Conservation (phyloP, 2,329 filamentous ascomycete genomes). For the Penicillium sp. region DNA sequence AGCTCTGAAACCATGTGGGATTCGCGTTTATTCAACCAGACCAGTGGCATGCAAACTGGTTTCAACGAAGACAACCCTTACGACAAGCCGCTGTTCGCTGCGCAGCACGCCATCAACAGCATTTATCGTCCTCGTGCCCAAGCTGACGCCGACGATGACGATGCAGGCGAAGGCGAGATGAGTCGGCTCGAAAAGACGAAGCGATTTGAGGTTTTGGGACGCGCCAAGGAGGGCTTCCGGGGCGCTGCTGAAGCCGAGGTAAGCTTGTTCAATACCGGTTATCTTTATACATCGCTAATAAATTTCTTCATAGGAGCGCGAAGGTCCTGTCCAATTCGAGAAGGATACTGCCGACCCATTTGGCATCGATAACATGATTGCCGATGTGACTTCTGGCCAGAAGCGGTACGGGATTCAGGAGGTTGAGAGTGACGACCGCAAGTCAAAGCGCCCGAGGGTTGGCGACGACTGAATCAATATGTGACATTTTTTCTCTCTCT, state of each 20-base stretch:
- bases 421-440: constrained; percentile 34
- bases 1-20: constrained; percentile 95
- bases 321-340: constrained; percentile 94
- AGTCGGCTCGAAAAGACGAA: constrained; percentile 80
- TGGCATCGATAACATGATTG: constrained; percentile 90
- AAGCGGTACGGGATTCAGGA: constrained; percentile 47
- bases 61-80: constrained; percentile 98
- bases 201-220: constrained; percentile 84
- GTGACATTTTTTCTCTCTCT: constrained; percentile 11
- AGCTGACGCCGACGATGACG: constrained; percentile 72
- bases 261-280: constrained; percentile 29
- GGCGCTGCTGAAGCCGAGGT: constrained; percentile 76
- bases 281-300: neutral
- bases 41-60: constrained; percentile 81
- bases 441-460: constrained; percentile 68
- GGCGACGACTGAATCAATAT: constrained; percentile 58
- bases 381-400: constrained; percentile 60
- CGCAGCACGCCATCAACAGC: constrained; percentile 88
- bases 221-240: constrained; percentile 80
- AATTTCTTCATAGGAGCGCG: constrained; percentile 56
- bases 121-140: constrained; percentile 80
- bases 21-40: constrained; percentile 90
- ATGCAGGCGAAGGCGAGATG: constrained; percentile 75
- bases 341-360: constrained; percentile 85
- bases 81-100: constrained; percentile 94